Evolutionary conservation across 2,329 filamentous ascomycete genomes (phyloP), one percentile per base, ranked within the genome.

Genomic region (Penicillium sp.): DNA sequence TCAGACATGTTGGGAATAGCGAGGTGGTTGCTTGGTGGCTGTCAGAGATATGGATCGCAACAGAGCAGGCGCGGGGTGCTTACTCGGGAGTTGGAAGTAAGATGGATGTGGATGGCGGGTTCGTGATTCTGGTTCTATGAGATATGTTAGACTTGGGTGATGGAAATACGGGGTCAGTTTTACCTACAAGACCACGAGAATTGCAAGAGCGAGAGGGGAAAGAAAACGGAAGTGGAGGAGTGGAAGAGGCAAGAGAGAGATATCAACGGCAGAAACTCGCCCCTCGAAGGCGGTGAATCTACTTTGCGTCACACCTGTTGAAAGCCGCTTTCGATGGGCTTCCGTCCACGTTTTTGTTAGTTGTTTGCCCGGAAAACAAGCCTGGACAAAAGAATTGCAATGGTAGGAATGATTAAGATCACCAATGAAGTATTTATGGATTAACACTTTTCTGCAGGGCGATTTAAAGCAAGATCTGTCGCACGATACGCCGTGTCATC

Each of bases 401-500:
- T 53, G 52, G 52, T 53, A 48, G 22, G 52, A 21, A 39, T 47
- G 22, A 51, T 27, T 10, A 13, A 41, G 5, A 29, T 29, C 24
- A 21, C 6, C 19, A 35, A 29, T 4, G 43, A 35, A 41, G n/a
- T 19, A 11, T 19, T 8, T 37, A 5, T 45, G 37, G 44, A 43
- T 43, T 44, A 60, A 35, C 14, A 50, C 16, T 8, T 6, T 35
- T 3, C 37, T 51, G n/a, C 57, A 74, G 70, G 71, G 70, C 31
- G 67, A 70, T 57, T 73, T 88, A 14, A 86, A 91, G 66, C 82
- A 90, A 68, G 90, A 93, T 72, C 74, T 96, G 35, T 84, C 84
- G 57, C 84, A 85, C 35, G 85, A 90, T 68, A 90, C 91, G 60
- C 89, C 93, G 24, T 97, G 93, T 70, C 92, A 96, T 79, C 85